Conservation (phyloP, 2,329 filamentous ascomycete species). For the Venturia effusa region DNA sequence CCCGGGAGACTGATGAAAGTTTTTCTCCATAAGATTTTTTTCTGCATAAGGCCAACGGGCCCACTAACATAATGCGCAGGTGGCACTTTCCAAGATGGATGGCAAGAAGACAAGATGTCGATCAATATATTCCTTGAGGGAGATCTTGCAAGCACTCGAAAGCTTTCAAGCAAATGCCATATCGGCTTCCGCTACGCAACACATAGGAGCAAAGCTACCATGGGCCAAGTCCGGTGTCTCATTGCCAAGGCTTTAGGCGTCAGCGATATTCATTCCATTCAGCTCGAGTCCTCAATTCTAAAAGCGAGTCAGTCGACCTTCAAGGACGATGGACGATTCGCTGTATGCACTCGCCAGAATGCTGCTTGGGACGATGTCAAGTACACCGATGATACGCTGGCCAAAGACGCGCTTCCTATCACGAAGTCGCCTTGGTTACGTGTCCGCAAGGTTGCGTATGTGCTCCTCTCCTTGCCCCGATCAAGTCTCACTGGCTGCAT, state of each 20-base stretch:
- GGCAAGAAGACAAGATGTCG: background rate
- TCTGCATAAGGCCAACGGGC: background rate
- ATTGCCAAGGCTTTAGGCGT: background rate
- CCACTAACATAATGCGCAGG: background rate
- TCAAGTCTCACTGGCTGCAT: background rate
- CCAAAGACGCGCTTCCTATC: background rate
- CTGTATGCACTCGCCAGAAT: background rate
- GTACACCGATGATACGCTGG: background rate
- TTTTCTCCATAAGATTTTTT: too few relatives aligned
- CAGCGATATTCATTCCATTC: background rate
- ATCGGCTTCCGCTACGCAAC: background rate
- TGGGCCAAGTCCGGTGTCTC: background rate
- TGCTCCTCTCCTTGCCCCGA: background rate
- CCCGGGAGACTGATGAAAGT: too few relatives aligned
- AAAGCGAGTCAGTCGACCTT: background rate
- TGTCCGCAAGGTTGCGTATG: background rate
- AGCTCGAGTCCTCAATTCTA: background rate
- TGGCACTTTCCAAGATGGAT: background rate
- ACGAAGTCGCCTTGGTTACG: background rate
- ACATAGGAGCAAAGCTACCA: background rate
- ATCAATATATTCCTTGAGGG: slow-evolving; percentile 1
- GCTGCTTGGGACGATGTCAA: background rate
- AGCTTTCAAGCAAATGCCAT: background rate
- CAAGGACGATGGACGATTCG: background rate
- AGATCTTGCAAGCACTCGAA: background rate